These are phyloP conservation scores for Sarocladium strictum DNA, from an alignment of 2,329 filamentous ascomycete species.

Conservation along the genomic window DNA sequence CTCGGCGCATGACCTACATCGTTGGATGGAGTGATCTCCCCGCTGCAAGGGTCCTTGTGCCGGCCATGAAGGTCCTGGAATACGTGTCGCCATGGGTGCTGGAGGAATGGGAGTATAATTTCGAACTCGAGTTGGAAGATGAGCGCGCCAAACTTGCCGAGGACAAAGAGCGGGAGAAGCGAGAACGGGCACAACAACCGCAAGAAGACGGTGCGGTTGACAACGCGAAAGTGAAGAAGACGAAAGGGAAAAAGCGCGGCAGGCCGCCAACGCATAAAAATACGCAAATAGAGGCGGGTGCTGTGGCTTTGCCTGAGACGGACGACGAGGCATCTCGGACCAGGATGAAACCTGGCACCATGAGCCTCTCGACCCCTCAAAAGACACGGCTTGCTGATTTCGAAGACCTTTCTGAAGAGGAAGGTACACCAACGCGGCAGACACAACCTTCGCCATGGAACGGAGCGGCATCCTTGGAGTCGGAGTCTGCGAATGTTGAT, in stretches of 20 bases:
- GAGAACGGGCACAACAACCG: not conserved
- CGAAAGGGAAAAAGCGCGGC: constrained; percentile 17
- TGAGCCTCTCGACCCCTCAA: constrained; percentile 30
- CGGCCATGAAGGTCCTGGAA: constrained; percentile 42
- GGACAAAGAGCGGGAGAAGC: constrained; percentile 16
- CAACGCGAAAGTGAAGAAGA: not conserved
- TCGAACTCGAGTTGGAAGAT: constrained; percentile 3
- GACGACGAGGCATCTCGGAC: constrained; percentile 17
- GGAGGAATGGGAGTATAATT: constrained; percentile 50
- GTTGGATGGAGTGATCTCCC: constrained; percentile 50
- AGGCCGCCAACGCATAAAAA: constrained; percentile 22
- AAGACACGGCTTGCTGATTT: constrained; percentile 26
- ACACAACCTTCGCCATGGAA: not conserved
- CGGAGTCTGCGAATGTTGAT: not conserved
- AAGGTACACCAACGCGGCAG: constrained; percentile 20
- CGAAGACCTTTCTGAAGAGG: constrained; percentile 20
- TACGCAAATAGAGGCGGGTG: constrained; percentile 24
- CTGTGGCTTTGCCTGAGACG: constrained; percentile 18
- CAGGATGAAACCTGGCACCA: constrained; percentile 22
- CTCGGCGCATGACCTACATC: constrained; percentile 45
- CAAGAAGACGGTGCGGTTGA: not conserved
- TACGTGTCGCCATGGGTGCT: constrained; percentile 52
- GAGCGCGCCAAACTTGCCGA: constrained; percentile 20
- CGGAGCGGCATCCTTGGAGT: constrained; percentile 1
- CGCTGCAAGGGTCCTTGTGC: constrained; percentile 39